These are phyloP conservation scores for Salix brachista DNA, from an alignment of 345 rosid genomes.

Conservation along the genomic window DNA sequence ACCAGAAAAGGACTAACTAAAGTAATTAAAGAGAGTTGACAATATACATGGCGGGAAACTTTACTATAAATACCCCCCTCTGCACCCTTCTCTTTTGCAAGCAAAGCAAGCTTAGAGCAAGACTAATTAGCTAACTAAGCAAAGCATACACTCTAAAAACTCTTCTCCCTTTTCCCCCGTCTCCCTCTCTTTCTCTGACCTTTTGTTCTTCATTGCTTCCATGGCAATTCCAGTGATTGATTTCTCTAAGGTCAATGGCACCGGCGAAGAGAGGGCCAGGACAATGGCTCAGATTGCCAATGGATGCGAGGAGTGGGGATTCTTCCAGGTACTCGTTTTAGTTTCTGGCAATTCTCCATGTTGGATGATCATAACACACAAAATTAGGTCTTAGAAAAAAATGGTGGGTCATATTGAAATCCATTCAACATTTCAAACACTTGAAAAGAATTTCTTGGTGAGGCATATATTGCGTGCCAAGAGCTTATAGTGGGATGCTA, in stretches of 20 bases:
- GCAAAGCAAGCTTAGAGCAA: neutral
- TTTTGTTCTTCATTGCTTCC: neutral
- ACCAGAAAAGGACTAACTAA: neutral
- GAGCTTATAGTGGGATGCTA: neutral
- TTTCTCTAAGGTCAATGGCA: conserved; percentile 63
- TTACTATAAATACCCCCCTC: conserved; percentile 28
- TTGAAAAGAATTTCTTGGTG: neutral
- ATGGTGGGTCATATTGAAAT: neutral
- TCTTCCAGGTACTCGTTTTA: conserved; percentile 63
- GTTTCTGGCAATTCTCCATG: neutral
- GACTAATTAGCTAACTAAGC: neutral
- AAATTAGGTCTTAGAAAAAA: neutral
- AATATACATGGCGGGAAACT: conserved; percentile 17
- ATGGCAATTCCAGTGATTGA: conserved; percentile 94
- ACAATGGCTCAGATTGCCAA: conserved; percentile 66
- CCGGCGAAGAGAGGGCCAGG: conserved; percentile 54
- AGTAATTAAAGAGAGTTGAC: conserved; percentile 10
- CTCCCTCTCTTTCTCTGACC: neutral
- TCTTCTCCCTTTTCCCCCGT: neutral
- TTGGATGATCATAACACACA: neutral
- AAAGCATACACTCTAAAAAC: neutral
- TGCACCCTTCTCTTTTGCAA: neutral
- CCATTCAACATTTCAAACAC: neutral
- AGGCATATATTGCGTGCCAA: neutral
- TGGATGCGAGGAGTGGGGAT: conserved; percentile 87